These are phyloP conservation scores for Neofusicoccum ribis DNA, from an alignment of 2,329 filamentous ascomycete genomes.

Conservation along the genomic window DNA sequence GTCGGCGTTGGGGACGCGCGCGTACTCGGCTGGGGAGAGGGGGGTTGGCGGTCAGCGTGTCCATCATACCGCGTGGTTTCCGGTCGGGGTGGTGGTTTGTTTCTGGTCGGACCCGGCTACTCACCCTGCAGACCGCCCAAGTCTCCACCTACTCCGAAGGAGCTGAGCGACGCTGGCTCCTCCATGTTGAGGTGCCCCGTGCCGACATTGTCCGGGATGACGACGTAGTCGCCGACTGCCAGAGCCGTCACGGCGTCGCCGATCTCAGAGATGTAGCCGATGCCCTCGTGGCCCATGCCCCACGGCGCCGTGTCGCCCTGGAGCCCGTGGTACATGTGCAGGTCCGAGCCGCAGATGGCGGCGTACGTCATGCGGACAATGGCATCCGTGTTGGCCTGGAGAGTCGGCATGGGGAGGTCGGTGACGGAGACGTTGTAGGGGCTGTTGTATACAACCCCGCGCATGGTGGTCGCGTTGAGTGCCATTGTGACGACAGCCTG, in stretches of 20 bases:
- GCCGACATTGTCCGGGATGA: conserved; percentile 13
- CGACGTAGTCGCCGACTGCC: conserved; percentile 19
- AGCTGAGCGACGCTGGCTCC: background rate
- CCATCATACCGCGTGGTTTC: no score
- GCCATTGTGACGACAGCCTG: background rate
- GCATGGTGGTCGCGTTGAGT: background rate
- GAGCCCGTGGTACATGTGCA: conserved; percentile 32
- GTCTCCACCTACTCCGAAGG: background rate
- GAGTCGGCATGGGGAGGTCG: conserved; percentile 2
- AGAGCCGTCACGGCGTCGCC: conserved; percentile 16
- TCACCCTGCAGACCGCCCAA: background rate
- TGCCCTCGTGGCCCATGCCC: conserved; percentile 21
- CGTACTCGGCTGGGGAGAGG: conserved; percentile 20
- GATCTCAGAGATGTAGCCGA: conserved; percentile 20
- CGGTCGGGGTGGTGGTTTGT: no score
- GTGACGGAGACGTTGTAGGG: no score
- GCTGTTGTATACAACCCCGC: background rate
- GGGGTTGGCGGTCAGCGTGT: no score
- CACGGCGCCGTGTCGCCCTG: conserved; percentile 21
- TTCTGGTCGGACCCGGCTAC: no score
- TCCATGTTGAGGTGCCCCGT: no score
- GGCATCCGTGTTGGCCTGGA: conserved; percentile 32
- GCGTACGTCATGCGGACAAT: conserved; percentile 38
- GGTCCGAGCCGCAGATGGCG: conserved; percentile 40
- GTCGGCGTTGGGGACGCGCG: conserved; percentile 21